Evolutionary conservation across 768 basidiomycete genomes (phyloP).

Genomic region (Trametopsis cervina): DNA sequence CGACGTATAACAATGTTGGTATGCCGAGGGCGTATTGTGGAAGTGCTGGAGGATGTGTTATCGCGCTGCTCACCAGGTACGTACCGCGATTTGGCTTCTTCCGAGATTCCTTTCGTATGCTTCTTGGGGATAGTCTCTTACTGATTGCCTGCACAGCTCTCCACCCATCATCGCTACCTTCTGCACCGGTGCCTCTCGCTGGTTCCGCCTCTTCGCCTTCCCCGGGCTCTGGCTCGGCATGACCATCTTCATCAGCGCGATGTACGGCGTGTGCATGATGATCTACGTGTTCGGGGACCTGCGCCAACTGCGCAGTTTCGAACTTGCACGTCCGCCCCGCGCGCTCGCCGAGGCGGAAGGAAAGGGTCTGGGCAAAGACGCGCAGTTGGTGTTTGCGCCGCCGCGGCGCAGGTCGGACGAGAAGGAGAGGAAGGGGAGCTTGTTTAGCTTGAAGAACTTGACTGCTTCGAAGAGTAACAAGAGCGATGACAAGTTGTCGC

Average conservation of each 20-base stretch:
- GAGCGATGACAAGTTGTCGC: neutral
- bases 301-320: constrained; percentile 70
- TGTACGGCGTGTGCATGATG: constrained; percentile 69
- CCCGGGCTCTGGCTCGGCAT: constrained; percentile 70
- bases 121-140: neutral
- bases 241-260: constrained; percentile 50
- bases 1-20: constrained; percentile 67
- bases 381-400: neutral
- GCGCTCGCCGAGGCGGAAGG: neutral
- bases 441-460: neutral
- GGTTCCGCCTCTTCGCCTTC: constrained; percentile 52
- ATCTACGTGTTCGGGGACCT: constrained; percentile 78
- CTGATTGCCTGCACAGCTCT: constrained; percentile 10
- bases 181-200: constrained; percentile 38
- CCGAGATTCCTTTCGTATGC: neutral
- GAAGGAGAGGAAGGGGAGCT: neutral
- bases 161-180: constrained; percentile 36
- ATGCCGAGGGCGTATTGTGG: constrained; percentile 65
- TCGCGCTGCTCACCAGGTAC: constrained; percentile 38
- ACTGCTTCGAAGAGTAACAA: neutral
- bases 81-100: neutral
- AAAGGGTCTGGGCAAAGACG: neutral
- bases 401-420: neutral
- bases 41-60: constrained; percentile 51
- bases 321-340: constrained; percentile 55